A percentile compares a stretch with the other conserved stretches of the same genome.
phyloP scores from a whole-genome alignment of 352 stramenopile species.

The Globisporangium irregulare region DNA sequence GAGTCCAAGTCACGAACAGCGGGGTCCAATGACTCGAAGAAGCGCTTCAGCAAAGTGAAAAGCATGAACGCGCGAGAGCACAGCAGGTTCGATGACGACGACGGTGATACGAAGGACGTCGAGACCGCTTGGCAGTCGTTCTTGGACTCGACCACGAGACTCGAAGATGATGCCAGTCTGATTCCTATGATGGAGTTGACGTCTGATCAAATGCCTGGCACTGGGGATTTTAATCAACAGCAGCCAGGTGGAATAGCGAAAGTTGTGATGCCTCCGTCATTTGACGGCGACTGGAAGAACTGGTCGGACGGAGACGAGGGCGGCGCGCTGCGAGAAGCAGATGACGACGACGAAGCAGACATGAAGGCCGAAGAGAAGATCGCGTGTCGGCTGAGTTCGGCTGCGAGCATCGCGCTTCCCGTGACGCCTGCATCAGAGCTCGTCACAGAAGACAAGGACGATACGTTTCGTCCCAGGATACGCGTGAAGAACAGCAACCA shows the following conservation, averaged over 20 bases:
- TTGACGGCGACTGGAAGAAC: slow-evolving; percentile 27
- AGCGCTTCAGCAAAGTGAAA: slow-evolving; percentile 6
- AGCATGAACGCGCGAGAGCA: slow-evolving; percentile 7
- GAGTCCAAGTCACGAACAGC: slow-evolving; percentile 14
- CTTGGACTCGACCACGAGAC: slow-evolving; percentile 30
- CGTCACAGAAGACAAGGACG: background rate
- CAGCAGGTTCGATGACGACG: slow-evolving; percentile 36
- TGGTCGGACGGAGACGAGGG: slow-evolving; percentile 26
- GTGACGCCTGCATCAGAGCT: slow-evolving; percentile 2
- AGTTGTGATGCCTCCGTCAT: slow-evolving; percentile 3
- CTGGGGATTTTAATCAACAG: background rate
- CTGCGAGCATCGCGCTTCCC: slow-evolving; percentile 13
- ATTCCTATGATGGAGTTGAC: background rate
- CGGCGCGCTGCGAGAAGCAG: background rate
- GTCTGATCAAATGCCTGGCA: background rate
- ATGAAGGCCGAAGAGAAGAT: slow-evolving; percentile 12
- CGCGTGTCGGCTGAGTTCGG: slow-evolving; percentile 8
- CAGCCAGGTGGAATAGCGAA: background rate
- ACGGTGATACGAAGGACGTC: slow-evolving; percentile 59
- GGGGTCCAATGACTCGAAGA: slow-evolving; percentile 11
- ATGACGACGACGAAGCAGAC: slow-evolving; percentile 11
- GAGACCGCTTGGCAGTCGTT: slow-evolving; percentile 59
- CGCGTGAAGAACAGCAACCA: background rate
- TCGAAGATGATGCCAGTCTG: background rate
- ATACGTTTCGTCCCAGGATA: background rate